phyloP scores from a whole-genome alignment of 345 rosid species.

The Melastoma malabathricum region DNA sequence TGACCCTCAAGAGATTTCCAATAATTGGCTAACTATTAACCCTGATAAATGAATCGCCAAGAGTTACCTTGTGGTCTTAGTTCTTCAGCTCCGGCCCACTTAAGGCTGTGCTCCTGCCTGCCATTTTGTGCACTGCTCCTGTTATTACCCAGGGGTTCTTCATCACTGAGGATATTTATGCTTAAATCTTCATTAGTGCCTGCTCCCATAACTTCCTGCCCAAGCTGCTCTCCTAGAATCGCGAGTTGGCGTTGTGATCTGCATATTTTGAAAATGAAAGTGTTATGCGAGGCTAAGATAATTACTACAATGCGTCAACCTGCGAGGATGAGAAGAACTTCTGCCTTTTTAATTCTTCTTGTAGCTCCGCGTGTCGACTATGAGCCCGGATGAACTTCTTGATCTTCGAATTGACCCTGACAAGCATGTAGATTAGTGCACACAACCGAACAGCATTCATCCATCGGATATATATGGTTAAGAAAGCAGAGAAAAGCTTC shows the following conservation, averaged over 20 bases:
- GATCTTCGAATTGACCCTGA: conserved; percentile 61
- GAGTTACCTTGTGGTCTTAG: conserved; percentile 24
- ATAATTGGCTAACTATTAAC: not conserved
- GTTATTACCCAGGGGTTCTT: conserved; percentile 32
- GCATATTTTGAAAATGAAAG: conserved; percentile 8
- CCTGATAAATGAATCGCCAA: too few species aligned
- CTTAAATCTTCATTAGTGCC: conserved; percentile 47
- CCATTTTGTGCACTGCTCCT: conserved; percentile 21
- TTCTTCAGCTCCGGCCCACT: conserved; percentile 25
- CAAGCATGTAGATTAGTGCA: conserved; percentile 5
- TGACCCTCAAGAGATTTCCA: too few species aligned
- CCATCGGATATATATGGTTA: not conserved
- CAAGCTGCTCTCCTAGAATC: conserved; percentile 63
- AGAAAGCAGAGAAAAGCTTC: not conserved
- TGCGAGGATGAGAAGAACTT: conserved; percentile 1
- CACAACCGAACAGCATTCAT: not conserved
- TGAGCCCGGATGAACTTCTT: conserved; percentile 68
- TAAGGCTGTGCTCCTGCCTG: conserved; percentile 27
- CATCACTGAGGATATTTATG: conserved; percentile 50
- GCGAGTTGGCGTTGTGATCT: conserved; percentile 72
- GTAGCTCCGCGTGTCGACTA: conserved; percentile 39
- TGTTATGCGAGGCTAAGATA: too few species aligned
- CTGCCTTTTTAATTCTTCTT: conserved; percentile 72
- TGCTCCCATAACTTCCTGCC: conserved; percentile 24
- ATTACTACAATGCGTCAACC: too few species aligned